phyloP scores from a whole-genome alignment of 2,329 filamentous ascomycete species.

The Aspergillus oerlinghausenensis region DNA sequence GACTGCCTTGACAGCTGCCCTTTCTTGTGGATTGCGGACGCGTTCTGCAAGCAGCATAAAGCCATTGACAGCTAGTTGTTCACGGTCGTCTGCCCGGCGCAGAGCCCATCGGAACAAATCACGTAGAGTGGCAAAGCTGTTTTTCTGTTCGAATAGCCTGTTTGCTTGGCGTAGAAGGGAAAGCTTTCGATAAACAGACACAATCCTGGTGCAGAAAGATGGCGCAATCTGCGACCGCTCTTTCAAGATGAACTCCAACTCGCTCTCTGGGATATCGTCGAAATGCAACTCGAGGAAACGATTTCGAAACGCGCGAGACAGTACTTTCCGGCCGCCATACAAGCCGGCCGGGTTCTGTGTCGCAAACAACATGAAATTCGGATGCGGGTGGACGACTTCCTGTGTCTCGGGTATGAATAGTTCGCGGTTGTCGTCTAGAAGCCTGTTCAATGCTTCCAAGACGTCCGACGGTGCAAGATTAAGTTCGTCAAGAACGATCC shows the following conservation, averaged over 20 bases:
- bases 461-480: conserved; percentile 97
- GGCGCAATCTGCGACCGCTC: conserved; percentile 84
- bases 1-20: conserved; percentile 74
- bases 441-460: conserved; percentile 87
- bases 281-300: conserved; percentile 96
- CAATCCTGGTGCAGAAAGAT: conserved; percentile 86
- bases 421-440: conserved; percentile 94
- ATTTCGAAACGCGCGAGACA: conserved; percentile 94
- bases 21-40: conserved; percentile 85
- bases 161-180: conserved; percentile 85
- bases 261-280: conserved; percentile 93
- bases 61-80: conserved; percentile 85
- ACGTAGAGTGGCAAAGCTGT: conserved; percentile 91
- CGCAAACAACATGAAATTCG: conserved; percentile 96
- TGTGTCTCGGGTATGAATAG: conserved; percentile 95
- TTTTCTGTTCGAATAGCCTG: conserved; percentile 92
- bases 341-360: conserved; percentile 95
- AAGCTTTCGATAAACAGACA: conserved; percentile 88
- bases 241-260: conserved; percentile 86
- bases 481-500: conserved; percentile 96
- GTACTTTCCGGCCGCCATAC: conserved; percentile 88
- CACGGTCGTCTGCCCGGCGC: conserved; percentile 74
- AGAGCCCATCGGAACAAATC: conserved; percentile 96
- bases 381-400: conserved; percentile 84
- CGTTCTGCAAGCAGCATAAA: conserved; percentile 96